phyloP scores from a whole-genome alignment of 257 asterid genomes.

The Paulownia fortunei region DNA sequence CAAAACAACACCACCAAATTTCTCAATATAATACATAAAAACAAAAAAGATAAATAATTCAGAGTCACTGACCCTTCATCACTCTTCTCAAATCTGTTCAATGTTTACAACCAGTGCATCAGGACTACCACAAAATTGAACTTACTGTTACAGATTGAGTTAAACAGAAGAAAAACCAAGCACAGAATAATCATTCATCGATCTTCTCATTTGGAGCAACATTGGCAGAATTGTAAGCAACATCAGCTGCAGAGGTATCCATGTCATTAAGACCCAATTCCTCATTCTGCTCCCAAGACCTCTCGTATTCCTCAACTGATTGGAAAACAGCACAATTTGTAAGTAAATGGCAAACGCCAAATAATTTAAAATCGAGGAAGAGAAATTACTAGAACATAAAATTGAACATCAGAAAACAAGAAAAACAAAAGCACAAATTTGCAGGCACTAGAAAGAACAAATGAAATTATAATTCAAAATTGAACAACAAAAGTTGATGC shows the following conservation, averaged over 20 bases:
- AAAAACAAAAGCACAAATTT: neutral
- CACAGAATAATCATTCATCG: slow-evolving; percentile 27
- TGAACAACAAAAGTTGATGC: no score
- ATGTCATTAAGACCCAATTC: slow-evolving; percentile 94
- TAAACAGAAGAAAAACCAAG: neutral
- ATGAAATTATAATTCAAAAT: neutral
- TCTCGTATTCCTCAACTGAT: slow-evolving; percentile 82
- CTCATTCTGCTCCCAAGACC: slow-evolving; percentile 97
- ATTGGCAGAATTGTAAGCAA: slow-evolving; percentile 45
- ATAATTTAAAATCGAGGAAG: no score
- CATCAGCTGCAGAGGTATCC: slow-evolving; percentile 88
- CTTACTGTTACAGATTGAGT: neutral
- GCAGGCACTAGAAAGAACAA: neutral
- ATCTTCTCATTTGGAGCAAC: slow-evolving; percentile 18
- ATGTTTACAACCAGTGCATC: neutral
- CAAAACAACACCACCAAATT: no score
- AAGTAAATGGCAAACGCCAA: neutral
- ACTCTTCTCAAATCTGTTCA: neutral
- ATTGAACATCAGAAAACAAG: neutral
- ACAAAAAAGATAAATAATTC: neutral
- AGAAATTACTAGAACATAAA: neutral
- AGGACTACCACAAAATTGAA: no score
- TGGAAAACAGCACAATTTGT: neutral
- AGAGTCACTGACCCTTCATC: neutral
- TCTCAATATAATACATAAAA: no score